These are phyloP conservation scores for Fusarium pseudograminearum DNA, from an alignment of 2,329 filamentous ascomycete species.

Conservation along the genomic window DNA sequence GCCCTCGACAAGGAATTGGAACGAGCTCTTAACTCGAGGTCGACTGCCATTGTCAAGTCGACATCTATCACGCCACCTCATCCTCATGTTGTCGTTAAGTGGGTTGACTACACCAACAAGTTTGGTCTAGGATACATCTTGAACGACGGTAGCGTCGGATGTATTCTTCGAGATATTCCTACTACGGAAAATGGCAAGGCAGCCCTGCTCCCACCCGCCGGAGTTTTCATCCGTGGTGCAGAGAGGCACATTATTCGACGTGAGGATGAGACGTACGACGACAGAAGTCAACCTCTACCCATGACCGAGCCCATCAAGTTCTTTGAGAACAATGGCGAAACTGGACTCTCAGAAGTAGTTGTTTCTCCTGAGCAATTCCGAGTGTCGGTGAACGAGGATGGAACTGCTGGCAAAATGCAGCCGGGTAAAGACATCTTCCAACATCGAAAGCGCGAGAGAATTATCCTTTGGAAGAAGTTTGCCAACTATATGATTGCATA, in stretches of 20 bases:
- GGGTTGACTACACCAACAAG: slow-evolving; percentile 91
- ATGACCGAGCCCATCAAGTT: slow-evolving; percentile 75
- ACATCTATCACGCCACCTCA: slow-evolving; percentile 66
- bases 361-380: slow-evolving; percentile 73
- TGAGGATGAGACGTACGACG: slow-evolving; percentile 65
- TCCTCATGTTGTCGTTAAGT: slow-evolving; percentile 77
- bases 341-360: slow-evolving; percentile 72
- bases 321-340: slow-evolving; percentile 76
- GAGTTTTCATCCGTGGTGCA: slow-evolving; percentile 77
- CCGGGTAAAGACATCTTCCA: slow-evolving; percentile 74
- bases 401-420: slow-evolving; percentile 70
- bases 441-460: slow-evolving; percentile 73
- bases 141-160: slow-evolving; percentile 84
- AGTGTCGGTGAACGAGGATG: slow-evolving; percentile 66
- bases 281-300: slow-evolving; percentile 72
- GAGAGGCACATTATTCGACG: slow-evolving; percentile 76
- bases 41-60: slow-evolving; percentile 70
- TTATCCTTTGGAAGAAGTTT: slow-evolving; percentile 79
- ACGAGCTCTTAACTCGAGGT: slow-evolving; percentile 71
- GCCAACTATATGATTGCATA: slow-evolving; percentile 81
- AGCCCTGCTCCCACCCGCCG: slow-evolving; percentile 73
- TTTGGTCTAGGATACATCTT: slow-evolving; percentile 87
- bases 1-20: slow-evolving; percentile 71
- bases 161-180: slow-evolving; percentile 70
- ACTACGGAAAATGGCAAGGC: slow-evolving; percentile 63